Evolutionary conservation across 176 grass and related monocot genomes (phyloP).

Genomic region (Cenchrus purpureus): DNA sequence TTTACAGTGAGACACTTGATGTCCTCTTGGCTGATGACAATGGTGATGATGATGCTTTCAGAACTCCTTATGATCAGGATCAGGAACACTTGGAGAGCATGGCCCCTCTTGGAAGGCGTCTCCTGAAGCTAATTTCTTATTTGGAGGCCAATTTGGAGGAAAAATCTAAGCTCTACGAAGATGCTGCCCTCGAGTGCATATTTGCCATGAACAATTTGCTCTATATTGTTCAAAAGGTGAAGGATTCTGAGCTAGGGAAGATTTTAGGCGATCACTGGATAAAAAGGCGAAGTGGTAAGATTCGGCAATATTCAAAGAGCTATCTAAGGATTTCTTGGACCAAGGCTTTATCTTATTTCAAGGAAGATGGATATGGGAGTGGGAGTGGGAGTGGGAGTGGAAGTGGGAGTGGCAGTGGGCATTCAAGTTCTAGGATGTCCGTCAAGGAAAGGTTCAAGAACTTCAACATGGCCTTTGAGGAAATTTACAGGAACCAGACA

Average conservation of each 20-base stretch:
- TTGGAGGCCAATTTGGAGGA: slow-evolving; percentile 87
- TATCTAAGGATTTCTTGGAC: slow-evolving; percentile 89
- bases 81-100: slow-evolving; percentile 61
- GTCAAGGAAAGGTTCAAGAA: slow-evolving; percentile 93
- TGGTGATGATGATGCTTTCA: slow-evolving; percentile 31
- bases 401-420: slow-evolving; percentile 52
- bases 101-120: slow-evolving; percentile 61
- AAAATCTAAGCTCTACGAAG: slow-evolving; percentile 97
- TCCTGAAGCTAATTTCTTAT: slow-evolving; percentile 79
- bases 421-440: slow-evolving; percentile 80
- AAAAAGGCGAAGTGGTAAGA: slow-evolving; percentile 66
- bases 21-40: slow-evolving; percentile 57
- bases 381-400: slow-evolving; percentile 45
- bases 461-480: slow-evolving; percentile 93
- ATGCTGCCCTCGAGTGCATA: slow-evolving; percentile 73
- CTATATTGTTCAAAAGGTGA: slow-evolving; percentile 86
- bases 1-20: slow-evolving; percentile 74
- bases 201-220: slow-evolving; percentile 99
- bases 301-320: slow-evolving; percentile 83
- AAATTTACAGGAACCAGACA: slow-evolving; percentile 82
- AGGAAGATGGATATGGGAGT: slow-evolving; percentile 69
- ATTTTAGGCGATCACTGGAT: slow-evolving; percentile 91
- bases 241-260: slow-evolving; percentile 91
- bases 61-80: slow-evolving; percentile 49
- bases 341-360: slow-evolving; percentile 79